Evolutionary conservation across 2,329 filamentous ascomycete species (phyloP), one percentile per base, ranked within the genome.

Genomic region (Colletotrichum sansevieriae): DNA sequence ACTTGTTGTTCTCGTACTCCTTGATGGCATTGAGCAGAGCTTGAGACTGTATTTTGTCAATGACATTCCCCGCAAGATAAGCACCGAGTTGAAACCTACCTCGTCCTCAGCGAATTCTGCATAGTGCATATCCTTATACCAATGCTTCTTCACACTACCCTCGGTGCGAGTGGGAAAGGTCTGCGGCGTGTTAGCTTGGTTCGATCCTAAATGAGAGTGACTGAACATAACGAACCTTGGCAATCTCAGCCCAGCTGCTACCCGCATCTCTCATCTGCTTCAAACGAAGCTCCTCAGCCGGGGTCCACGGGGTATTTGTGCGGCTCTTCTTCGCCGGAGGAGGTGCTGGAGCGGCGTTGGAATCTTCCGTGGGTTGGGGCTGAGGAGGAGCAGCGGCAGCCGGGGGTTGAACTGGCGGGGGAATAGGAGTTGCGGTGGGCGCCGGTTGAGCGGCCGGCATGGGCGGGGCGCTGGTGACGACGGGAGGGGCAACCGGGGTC

Each of bases 101-200:
- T 98, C 96, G 77, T 98, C 94, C 84, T 98, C 95, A 57, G 93
- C 95, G 79, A 99, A 98, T 78, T 98, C 96, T 72, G 96, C 96
- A 79, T 98, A 98, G 78, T 99, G 96, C 96, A 99, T 99, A 75
- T 99, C 96, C 93, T 98, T 98, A 82, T 99, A 98, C 95, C 96
- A 99, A 80, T 99, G 96, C 83, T 98, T 99, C 86, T 98, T 99
- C 22, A 99, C 96, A 76, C 95, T 98, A 8, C 96, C 96, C 82
- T 99, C 96, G 47, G 96, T 99, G 75, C 96, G 88, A 25, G 90
- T 91, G 11, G 96, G 95, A 78, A 99, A 99, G 2, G 92, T 95
- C 93, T 97, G 73, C 55, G 15, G 2, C 29, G 43, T 25, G 52
- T 59, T 59, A 72, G 67, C 43, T 18, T 20, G 33, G 22, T 22